Base-by-base conservation (phyloP, 2,329 filamentous ascomycete species). In the Pseudocercospora musae region DNA sequence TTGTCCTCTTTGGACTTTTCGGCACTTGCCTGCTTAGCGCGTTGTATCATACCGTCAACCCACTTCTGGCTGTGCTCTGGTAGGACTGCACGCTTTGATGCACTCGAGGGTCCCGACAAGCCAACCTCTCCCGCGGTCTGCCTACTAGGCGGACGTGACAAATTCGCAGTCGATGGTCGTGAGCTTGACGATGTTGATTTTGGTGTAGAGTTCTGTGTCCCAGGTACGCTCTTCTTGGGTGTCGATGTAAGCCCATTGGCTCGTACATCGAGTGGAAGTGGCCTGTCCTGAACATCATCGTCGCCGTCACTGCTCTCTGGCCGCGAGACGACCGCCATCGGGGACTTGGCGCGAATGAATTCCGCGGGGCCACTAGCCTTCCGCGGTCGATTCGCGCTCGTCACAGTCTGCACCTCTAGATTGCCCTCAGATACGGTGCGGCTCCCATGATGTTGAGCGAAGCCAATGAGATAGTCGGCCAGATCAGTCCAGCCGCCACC, bases 401-500 rank as follows among this genome's bases (percentile, higher is more conserved):
- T 72, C 74, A 55, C 70, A 25, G 82, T 84, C 58, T 84, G 77
- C 15, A 87, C 79, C 67, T 87, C 84, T 13, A 87, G 79, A 11
- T 80, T 80, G 40, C 85, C 84, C 44, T 69, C 71, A 27, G 80
- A 82, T 20, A 84, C 81, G 29, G 84, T 81, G 49, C 85, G 87
- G n/a, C 91, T 88, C 48, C 91, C 90, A 74, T 99, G 95, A 73
- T 99, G 95, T 62, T 88, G 87, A 7, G 92, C 93, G 71, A 97
- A 99, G 75, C 96, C 92, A 69, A 92, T 89, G 46, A 99, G 82
- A 73, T 97, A 99, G 76, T 98, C 95, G 40, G 90, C 94, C 20
- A 99, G 81, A 76, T 99, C 95, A 13, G 93, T 92, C 95, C 95
- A 99, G n/a, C 95, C 95, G 62, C 95, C 95, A 11, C 95, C 95